A percentile compares a stretch with the other conserved stretches of the same genome.
phyloP scores from a whole-genome alignment of 768 basidiomycete species.

The Leucosporidium scottii region DNA sequence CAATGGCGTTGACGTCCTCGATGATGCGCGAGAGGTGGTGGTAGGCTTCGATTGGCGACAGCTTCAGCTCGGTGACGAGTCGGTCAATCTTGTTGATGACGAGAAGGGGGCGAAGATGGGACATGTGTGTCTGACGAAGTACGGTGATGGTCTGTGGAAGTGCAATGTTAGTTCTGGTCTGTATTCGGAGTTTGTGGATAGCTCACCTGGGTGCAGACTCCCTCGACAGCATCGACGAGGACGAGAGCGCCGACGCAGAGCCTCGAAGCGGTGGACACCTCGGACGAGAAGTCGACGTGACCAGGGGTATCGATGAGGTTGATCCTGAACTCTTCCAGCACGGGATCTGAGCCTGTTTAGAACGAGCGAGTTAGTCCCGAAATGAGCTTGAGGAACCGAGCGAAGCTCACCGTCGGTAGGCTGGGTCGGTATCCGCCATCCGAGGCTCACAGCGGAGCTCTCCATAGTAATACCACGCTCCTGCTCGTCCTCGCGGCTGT shows the following conservation, averaged over 20 bases:
- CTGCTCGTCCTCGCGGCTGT: conserved; percentile 93
- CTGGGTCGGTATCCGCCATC: conserved; percentile 63
- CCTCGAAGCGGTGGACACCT: conserved; percentile 88
- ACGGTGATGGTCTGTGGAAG: conserved; percentile 77
- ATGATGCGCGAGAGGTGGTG: conserved; percentile 88
- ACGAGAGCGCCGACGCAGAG: conserved; percentile 93
- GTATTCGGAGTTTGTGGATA: background rate
- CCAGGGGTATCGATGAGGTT: conserved; percentile 99
- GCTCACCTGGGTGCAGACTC: conserved; percentile 90
- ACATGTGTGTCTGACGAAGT: conserved; percentile 86
- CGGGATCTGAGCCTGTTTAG: conserved; percentile 26
- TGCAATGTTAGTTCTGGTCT: conserved; percentile 4
- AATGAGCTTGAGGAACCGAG: conserved; percentile 41
- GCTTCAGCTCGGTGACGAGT: conserved; percentile 82
- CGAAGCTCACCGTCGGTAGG: conserved; percentile 43
- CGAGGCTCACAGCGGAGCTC: conserved; percentile 83
- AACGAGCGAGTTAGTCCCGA: conserved; percentile 47
- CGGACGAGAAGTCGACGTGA: conserved; percentile 96
- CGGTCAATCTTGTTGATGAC: conserved; percentile 97
- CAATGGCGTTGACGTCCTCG: conserved; percentile 95
- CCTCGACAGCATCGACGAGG: conserved; percentile 92
- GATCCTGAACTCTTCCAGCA: conserved; percentile 65
- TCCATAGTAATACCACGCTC: conserved; percentile 99
- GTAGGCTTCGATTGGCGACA: conserved; percentile 84
- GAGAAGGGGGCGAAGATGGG: conserved; percentile 78